Evolutionary conservation across 2,329 filamentous ascomycete species (phyloP).

Genomic region (Aspergillus sp.): DNA sequence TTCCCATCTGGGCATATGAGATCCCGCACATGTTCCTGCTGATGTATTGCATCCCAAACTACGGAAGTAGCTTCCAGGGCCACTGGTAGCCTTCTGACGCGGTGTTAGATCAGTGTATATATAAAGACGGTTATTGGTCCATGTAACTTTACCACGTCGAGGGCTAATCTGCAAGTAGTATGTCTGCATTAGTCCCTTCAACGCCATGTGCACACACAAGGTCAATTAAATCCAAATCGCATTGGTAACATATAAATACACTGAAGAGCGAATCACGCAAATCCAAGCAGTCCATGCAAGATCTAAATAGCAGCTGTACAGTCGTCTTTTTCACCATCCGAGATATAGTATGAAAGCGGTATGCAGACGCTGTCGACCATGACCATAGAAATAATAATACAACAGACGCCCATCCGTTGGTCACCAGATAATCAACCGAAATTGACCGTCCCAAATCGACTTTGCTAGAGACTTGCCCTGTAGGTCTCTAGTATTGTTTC

Average conservation of each 20-base stretch:
- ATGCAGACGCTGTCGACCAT: slow-evolving; percentile 14
- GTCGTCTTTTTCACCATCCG: neutral
- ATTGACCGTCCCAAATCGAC: neutral
- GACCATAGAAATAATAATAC: slow-evolving; percentile 21
- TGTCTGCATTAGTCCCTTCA: neutral
- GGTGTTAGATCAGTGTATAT: neutral
- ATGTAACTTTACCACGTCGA: neutral
- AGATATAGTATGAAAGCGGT: slow-evolving; percentile 4
- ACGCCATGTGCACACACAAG: neutral
- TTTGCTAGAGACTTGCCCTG: neutral
- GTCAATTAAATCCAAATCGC: slow-evolving; percentile 8
- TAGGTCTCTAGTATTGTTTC: slow-evolving; percentile 28
- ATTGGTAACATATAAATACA: slow-evolving; percentile 41
- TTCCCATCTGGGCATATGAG: neutral
- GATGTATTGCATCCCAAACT: neutral
- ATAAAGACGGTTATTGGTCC: neutral
- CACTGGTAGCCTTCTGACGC: neutral
- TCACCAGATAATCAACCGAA: slow-evolving; percentile 8
- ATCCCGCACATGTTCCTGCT: neutral
- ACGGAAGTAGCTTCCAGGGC: neutral
- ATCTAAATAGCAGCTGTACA: slow-evolving; percentile 6
- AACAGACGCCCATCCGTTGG: slow-evolving; percentile 21
- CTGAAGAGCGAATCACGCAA: slow-evolving; percentile 31
- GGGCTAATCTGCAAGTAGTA: neutral
- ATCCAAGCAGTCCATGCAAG: slow-evolving; percentile 15